These are phyloP conservation scores for Fraxinus sp. DNA, from an alignment of 305 asterid species.

Conservation along the genomic window DNA sequence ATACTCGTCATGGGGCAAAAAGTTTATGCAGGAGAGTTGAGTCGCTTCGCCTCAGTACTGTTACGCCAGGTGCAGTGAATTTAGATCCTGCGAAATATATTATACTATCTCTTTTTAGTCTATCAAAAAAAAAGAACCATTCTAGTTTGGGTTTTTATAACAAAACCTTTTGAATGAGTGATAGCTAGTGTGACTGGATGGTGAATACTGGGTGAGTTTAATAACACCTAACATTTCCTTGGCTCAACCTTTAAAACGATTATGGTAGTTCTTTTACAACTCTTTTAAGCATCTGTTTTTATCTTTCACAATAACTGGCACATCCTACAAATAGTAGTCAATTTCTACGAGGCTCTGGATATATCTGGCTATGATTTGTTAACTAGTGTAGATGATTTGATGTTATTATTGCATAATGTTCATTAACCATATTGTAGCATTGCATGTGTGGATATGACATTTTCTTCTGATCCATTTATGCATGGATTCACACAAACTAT, in stretches of 20 bases:
- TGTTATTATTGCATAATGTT: not conserved
- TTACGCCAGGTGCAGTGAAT: conserved; percentile 37
- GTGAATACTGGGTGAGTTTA: not conserved
- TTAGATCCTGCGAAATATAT: conserved; percentile 29
- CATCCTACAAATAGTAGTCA: not conserved
- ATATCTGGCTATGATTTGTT: not conserved
- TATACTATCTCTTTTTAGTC: not conserved
- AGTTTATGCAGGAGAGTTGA: conserved; percentile 29
- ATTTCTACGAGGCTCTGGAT: not conserved
- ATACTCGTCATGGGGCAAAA: not conserved
- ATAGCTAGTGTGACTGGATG: not conserved
- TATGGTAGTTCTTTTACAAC: not conserved
- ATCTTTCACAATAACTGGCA: not conserved
- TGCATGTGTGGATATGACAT: not conserved
- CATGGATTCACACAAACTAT: not conserved
- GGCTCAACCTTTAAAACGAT: not conserved
- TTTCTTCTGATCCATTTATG: not conserved
- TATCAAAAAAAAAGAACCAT: not conserved
- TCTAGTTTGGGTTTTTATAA: not conserved
- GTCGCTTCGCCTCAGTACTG: conserved; percentile 35
- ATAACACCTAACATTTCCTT: not conserved
- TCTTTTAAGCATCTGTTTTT: not conserved
- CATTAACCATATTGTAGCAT: not conserved
- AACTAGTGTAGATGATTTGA: not conserved
- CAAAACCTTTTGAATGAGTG: not conserved